Evolutionary conservation across 1,284 basidiomycete species (phyloP), one percentile per base, ranked within the genome.

Genomic region (Amylostereum chailletii): DNA sequence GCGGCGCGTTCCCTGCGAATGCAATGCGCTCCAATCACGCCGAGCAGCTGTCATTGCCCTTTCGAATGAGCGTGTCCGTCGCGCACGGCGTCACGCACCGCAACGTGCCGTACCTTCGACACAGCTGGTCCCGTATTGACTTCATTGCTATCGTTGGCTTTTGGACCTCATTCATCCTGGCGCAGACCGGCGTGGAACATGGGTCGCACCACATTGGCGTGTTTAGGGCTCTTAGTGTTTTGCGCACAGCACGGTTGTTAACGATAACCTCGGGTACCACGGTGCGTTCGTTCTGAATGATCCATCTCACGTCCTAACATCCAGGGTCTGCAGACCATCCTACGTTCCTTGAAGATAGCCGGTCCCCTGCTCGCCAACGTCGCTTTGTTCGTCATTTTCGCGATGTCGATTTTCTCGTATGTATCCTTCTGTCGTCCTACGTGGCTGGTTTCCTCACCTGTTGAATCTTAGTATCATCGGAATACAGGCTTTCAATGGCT

Each of bases 71-170:
- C 56, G 70, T 90, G 19, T 67, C 69, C 26, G 67, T 76, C 40
- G 66, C 76, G 0, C 75, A 74, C 48, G 67, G 73, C 50, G 81
- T 79, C 56, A 75, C 77, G 11, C 67, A 65, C 32, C 71, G 79
- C 44, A 86, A 86, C 57, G 67, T 88, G 2, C 91, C 95, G 0
- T 99, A 93, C 62, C 72, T 98, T 3, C 79, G 95, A 3, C 93
- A 98, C 61, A 91, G 89, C 48, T 98, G 94, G 94, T 90, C 86
- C 58, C 78, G 94, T 33, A 86, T 96, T 51, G 94, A 99, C 64
- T 81, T 89, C 55, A 67, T 97, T 34, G 90, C 95, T 2, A 81
- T 97, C 45, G 53, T 83, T 27, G 73, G 79, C 52, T 94, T 92
- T 62, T 94, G 90, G 90, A 75, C 89, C 48, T 75, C 79, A 3